A percentile compares a stretch with the other conserved stretches of the same genome.
phyloP scores from a whole-genome alignment of 2,329 filamentous ascomycete genomes.

The Talaromyces sp. region DNA sequence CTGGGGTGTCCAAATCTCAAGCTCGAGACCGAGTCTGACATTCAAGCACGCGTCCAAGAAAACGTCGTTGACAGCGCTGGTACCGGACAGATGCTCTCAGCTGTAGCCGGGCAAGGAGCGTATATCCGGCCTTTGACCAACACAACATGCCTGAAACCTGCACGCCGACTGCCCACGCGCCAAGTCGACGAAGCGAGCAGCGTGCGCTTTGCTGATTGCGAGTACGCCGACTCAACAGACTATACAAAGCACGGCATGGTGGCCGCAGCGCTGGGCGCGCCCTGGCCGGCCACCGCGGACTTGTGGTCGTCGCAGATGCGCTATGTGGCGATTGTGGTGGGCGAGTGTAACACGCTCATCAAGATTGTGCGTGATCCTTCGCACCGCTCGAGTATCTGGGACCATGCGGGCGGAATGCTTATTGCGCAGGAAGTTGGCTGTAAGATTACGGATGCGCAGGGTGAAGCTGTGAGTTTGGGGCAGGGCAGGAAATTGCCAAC shows the following conservation, averaged over 20 bases:
- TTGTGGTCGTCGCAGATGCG: slow-evolving; percentile 51
- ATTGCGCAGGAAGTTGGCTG: slow-evolving; percentile 48
- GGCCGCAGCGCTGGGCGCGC: slow-evolving; percentile 32
- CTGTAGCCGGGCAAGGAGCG: slow-evolving; percentile 41
- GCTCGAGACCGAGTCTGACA: neutral
- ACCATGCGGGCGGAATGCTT: slow-evolving; percentile 50
- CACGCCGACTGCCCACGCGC: slow-evolving; percentile 19
- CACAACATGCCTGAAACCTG: slow-evolving; percentile 14
- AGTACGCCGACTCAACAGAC: slow-evolving; percentile 30
- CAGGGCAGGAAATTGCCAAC: slow-evolving; percentile 36
- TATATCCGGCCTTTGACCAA: slow-evolving; percentile 32
- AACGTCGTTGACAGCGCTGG: slow-evolving; percentile 39
- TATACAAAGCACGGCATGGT: slow-evolving; percentile 33
- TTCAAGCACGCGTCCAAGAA: slow-evolving; percentile 23
- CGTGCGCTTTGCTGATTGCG: slow-evolving; percentile 43
- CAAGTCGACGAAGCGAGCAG: slow-evolving; percentile 15
- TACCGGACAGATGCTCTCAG: slow-evolving; percentile 46
- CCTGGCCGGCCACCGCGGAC: slow-evolving; percentile 44
- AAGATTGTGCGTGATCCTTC: slow-evolving; percentile 40
- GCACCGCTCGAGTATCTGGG: slow-evolving; percentile 49
- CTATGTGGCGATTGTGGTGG: slow-evolving; percentile 48
- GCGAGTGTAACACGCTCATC: slow-evolving; percentile 44
- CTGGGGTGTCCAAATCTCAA: slow-evolving; percentile 58
- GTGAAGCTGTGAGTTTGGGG: slow-evolving; percentile 44
- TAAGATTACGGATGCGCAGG: slow-evolving; percentile 46